These are phyloP conservation scores for Hydnum rufescens DNA, from an alignment of 768 basidiomycete species.

Conservation along the genomic window DNA sequence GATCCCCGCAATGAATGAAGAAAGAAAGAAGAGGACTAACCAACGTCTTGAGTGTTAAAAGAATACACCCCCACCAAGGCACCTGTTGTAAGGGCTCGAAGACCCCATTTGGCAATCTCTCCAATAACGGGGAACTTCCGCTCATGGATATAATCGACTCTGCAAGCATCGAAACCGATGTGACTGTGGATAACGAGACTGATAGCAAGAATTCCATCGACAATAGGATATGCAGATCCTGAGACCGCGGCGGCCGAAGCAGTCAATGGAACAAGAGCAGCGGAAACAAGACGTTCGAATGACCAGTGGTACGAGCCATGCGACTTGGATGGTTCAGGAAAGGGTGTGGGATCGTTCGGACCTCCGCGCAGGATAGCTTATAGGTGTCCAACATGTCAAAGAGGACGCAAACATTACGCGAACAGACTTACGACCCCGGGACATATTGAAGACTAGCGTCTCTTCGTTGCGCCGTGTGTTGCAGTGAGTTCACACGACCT, in stretches of 20 bases:
- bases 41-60: constrained; percentile 97
- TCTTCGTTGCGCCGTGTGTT: too few species aligned
- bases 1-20: constrained; percentile 2
- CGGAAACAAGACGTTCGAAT: constrained; percentile 83
- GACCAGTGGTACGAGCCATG: constrained; percentile 88
- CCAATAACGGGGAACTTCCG: constrained; percentile 87
- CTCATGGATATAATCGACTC: constrained; percentile 81
- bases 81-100: constrained; percentile 59
- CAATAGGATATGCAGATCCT: constrained; percentile 53
- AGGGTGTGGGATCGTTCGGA: constrained; percentile 85
- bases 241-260: constrained; percentile 69
- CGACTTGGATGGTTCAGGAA: constrained; percentile 58
- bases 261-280: constrained; percentile 72
- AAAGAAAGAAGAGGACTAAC: constrained; percentile 27
- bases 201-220: constrained; percentile 78
- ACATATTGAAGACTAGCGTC: not conserved
- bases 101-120: constrained; percentile 45
- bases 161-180: constrained; percentile 68
- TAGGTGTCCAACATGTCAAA: too few species aligned
- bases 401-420: too few species aligned
- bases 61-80: constrained; percentile 84
- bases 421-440: not conserved
- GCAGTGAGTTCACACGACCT: not conserved
- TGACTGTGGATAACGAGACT: constrained; percentile 88
- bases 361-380: constrained; percentile 68